Conservation (phyloP, 192 early-diverging fungal species). For the Coemansia reversa region DNA sequence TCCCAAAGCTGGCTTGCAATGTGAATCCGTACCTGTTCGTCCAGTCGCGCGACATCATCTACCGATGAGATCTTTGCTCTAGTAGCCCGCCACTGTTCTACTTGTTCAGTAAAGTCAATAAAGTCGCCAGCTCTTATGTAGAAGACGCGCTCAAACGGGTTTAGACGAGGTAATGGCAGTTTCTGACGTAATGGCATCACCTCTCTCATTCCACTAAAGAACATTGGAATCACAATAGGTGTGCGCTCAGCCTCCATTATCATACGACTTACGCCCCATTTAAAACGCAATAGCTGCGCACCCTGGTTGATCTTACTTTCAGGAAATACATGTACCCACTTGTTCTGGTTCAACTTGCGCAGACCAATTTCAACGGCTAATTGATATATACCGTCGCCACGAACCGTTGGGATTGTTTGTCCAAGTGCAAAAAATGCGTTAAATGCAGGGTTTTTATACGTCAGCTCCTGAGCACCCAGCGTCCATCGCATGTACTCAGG, state of each 20-base stretch:
- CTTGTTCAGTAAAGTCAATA: slow-evolving; percentile 64
- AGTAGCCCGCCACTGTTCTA: slow-evolving; percentile 53
- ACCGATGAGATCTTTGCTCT: slow-evolving; percentile 16
- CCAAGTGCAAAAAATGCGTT: slow-evolving; percentile 73
- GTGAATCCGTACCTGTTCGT: slow-evolving; percentile 29
- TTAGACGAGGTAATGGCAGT: slow-evolving; percentile 39
- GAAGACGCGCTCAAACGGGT: slow-evolving; percentile 56
- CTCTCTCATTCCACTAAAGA: slow-evolving; percentile 65
- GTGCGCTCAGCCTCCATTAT: slow-evolving; percentile 74
- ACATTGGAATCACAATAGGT: slow-evolving; percentile 72
- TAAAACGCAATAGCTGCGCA: slow-evolving; percentile 54
- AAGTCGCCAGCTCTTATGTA: slow-evolving; percentile 71
- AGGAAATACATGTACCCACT: slow-evolving; percentile 90
- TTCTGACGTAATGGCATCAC: slow-evolving; percentile 59
- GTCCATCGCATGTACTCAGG: slow-evolving; percentile 71
- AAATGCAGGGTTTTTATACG: slow-evolving; percentile 64
- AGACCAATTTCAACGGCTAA: slow-evolving; percentile 79
- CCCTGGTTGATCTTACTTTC: slow-evolving; percentile 74
- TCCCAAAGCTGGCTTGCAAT: slow-evolving; percentile 33
- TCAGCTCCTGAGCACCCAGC: slow-evolving; percentile 84
- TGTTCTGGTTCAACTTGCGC: slow-evolving; percentile 61
- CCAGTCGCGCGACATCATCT: slow-evolving; percentile 26
- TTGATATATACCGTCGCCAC: slow-evolving; percentile 84
- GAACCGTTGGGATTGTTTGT: slow-evolving; percentile 77
- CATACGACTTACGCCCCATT: slow-evolving; percentile 87